Conservation (phyloP, 352 stramenopile genomes). For the Pythium coloratum region DNA sequence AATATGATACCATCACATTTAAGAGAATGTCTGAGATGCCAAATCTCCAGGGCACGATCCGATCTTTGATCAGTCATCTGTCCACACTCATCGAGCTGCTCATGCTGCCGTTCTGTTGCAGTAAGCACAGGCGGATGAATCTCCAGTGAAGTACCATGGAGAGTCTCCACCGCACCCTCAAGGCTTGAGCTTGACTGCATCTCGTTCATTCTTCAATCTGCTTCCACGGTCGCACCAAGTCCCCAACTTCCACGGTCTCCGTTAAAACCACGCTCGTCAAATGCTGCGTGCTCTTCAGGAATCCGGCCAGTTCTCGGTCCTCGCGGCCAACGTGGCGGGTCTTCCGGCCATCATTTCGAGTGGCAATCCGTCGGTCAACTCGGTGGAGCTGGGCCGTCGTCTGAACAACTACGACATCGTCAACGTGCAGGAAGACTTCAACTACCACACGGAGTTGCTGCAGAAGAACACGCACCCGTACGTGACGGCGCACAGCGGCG, state of each 20-base stretch:
- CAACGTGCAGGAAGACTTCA: conserved; percentile 10
- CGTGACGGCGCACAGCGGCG: conserved; percentile 47
- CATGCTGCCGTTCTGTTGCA: no score
- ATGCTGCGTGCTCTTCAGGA: conserved; percentile 42
- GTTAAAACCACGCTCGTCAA: neutral
- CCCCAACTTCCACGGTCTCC: neutral
- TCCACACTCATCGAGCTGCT: no score
- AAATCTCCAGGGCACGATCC: no score
- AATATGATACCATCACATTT: no score
- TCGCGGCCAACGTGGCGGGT: conserved; percentile 47
- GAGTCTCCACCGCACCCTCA: no score
- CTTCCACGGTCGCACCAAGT: neutral
- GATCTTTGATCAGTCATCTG: no score
- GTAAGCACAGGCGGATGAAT: no score
- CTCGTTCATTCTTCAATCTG: conserved; percentile 11
- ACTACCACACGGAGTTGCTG: conserved; percentile 28
- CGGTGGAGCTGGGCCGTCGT: conserved; percentile 42
- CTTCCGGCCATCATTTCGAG: conserved; percentile 48
- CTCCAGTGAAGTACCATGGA: no score
- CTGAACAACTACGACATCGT: conserved; percentile 24
- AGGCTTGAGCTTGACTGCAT: no score
- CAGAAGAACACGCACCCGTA: conserved; percentile 41
- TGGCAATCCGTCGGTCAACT: conserved; percentile 43
- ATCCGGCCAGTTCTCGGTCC: conserved; percentile 37
- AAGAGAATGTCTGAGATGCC: no score